Conservation (phyloP, 1,284 basidiomycete species). For the Austroboletus rostrupii region DNA sequence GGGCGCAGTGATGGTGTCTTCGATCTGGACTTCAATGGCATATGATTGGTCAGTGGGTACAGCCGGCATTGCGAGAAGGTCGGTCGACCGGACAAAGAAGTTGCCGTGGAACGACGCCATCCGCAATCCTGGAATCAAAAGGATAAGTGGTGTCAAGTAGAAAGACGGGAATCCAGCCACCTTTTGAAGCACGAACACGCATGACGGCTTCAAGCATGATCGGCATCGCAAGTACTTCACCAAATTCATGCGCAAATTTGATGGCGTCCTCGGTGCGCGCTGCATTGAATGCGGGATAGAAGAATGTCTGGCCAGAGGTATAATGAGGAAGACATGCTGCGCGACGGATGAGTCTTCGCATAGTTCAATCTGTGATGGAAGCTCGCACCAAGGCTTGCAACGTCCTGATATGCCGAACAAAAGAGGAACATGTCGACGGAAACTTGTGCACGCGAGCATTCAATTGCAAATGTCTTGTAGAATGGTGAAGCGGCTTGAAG, state of each 20-base stretch:
- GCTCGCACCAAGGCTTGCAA: conserved; percentile 78
- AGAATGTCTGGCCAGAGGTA: conserved; percentile 97
- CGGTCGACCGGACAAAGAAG: conserved; percentile 98
- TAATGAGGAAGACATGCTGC: conserved; percentile 91
- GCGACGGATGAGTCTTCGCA: conserved; percentile 8
- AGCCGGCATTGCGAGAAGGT: conserved; percentile 93
- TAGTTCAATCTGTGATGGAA: not conserved
- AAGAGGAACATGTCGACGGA: conserved; percentile 99
- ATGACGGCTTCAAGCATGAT: conserved; percentile 98
- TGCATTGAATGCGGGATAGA: conserved; percentile 98
- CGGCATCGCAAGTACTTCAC: conserved; percentile 87
- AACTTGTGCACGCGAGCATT: conserved; percentile 95
- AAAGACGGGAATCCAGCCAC: conserved; percentile 34
- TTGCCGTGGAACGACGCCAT: conserved; percentile 99
- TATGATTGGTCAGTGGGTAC: conserved; percentile 97
- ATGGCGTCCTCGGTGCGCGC: conserved; percentile 90
- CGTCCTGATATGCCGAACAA: conserved; percentile 90
- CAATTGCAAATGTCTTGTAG: conserved; percentile 99
- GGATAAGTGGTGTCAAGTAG: conserved; percentile 5
- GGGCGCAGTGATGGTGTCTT: conserved; percentile 89
- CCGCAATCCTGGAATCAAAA: conserved; percentile 63
- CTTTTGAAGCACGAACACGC: conserved; percentile 92
- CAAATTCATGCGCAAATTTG: conserved; percentile 98
- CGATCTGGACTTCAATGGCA: conserved; percentile 94
- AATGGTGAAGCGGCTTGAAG: conserved; percentile 89